Evolutionary conservation across 805 yeast species (phyloP).

Genomic region (Hanseniaspora hatyaiensis): DNA sequence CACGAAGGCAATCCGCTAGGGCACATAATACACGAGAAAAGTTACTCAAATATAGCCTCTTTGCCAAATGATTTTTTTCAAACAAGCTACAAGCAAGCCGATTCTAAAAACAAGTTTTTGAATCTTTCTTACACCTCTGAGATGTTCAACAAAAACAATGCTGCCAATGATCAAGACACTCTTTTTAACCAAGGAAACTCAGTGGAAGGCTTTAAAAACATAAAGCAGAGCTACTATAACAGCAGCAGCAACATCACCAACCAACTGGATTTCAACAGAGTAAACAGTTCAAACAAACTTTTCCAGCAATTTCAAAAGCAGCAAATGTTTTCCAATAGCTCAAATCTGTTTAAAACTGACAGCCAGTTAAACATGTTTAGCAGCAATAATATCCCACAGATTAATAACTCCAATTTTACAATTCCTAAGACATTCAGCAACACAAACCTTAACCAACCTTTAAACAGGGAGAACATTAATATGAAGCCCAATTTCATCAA

Average conservation of each 20-base stretch:
- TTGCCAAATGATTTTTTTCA: not conserved
- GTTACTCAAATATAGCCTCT: not conserved
- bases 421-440: constrained; percentile 7
- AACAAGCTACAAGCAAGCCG: not conserved
- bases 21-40: not conserved
- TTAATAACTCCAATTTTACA: not conserved
- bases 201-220: too few relatives aligned
- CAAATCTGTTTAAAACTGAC: not conserved
- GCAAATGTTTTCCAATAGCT: not conserved
- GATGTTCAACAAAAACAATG: not conserved
- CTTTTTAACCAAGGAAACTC: too few relatives aligned
- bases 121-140: not conserved
- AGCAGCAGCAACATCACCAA: too few relatives aligned
- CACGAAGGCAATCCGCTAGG: not conserved
- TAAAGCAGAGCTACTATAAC: too few relatives aligned
- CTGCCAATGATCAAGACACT: too few relatives aligned
- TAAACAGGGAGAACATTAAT: not conserved
- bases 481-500: not conserved
- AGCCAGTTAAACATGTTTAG: not conserved
- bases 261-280: not conserved
- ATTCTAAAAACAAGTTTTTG: not conserved
- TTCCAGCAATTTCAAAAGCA: not conserved
- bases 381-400: not conserved
- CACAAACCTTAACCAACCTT: not conserved
- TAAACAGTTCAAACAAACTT: not conserved